phyloP scores from a whole-genome alignment of 495 filamentous ascomycete genomes.

The Penicillium atrosanguineum region DNA sequence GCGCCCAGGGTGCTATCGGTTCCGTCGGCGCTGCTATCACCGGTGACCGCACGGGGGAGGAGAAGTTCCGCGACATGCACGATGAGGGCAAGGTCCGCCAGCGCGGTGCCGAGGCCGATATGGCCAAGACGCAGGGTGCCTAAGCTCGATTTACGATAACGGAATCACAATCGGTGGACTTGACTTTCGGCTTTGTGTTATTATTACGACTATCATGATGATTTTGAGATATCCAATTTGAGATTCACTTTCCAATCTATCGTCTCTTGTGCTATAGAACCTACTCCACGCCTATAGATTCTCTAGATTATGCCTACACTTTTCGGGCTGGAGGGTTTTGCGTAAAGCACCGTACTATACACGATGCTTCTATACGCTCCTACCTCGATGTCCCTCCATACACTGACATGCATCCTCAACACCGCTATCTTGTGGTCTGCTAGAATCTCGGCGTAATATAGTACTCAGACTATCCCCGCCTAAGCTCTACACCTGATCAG shows the following conservation, averaged over 20 bases:
- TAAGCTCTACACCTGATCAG: too few relatives aligned
- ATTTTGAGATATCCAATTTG: constrained; percentile 24
- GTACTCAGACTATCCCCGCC: too few relatives aligned
- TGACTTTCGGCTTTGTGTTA: constrained; percentile 5
- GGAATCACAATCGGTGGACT: background rate
- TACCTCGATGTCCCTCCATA: too few relatives aligned
- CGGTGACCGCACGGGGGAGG: constrained; percentile 65
- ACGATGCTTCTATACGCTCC: too few relatives aligned
- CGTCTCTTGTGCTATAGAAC: background rate
- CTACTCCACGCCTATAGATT: background rate
- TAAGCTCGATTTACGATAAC: constrained; percentile 3
- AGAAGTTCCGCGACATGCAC: constrained; percentile 62
- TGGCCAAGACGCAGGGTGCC: constrained; percentile 60
- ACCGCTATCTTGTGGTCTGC: too few relatives aligned
- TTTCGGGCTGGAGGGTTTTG: too few relatives aligned
- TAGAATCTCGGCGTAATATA: too few relatives aligned
- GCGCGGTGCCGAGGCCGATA: constrained; percentile 79
- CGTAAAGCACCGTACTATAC: too few relatives aligned
- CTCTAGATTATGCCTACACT: too few relatives aligned
- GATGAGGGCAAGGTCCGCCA: constrained; percentile 84
- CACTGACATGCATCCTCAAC: too few relatives aligned
- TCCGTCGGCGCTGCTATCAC: constrained; percentile 64
- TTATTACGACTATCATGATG: constrained; percentile 15
- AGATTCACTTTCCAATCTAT: background rate
- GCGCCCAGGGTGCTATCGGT: constrained; percentile 70